These are phyloP conservation scores for Rosa lucieae DNA, from an alignment of 306 rosid genomes.

Conservation along the genomic window DNA sequence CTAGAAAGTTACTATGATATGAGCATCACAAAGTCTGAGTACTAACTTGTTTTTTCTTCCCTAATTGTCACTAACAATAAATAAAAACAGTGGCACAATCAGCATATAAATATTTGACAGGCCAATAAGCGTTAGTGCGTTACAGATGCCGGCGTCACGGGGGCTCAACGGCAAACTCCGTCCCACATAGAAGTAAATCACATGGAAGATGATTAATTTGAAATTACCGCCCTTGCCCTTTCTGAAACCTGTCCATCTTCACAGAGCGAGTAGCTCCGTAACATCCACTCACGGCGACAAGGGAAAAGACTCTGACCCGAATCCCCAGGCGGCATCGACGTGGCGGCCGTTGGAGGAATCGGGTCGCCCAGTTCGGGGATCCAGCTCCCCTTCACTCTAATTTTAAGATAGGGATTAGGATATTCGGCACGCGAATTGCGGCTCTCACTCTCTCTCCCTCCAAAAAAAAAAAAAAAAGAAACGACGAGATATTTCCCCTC, in stretches of 20 bases:
- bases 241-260: background rate
- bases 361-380: background rate
- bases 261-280: background rate
- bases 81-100: no score
- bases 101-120: no score
- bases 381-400: background rate
- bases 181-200: no score
- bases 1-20: no score
- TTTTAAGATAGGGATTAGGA: background rate
- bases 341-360: background rate
- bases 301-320: background rate
- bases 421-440: conserved; percentile 15
- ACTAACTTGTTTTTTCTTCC: no score
- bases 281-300: background rate
- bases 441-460: background rate
- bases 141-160: no score
- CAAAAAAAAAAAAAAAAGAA: background rate
- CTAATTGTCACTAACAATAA: no score
- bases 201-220: no score
- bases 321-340: background rate
- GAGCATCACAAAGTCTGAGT: no score
- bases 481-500: background rate
- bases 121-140: no score
- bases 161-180: no score
- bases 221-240: background rate